Conservation (phyloP, 2,329 filamentous ascomycete genomes). For the Scorias spongiosa region DNA sequence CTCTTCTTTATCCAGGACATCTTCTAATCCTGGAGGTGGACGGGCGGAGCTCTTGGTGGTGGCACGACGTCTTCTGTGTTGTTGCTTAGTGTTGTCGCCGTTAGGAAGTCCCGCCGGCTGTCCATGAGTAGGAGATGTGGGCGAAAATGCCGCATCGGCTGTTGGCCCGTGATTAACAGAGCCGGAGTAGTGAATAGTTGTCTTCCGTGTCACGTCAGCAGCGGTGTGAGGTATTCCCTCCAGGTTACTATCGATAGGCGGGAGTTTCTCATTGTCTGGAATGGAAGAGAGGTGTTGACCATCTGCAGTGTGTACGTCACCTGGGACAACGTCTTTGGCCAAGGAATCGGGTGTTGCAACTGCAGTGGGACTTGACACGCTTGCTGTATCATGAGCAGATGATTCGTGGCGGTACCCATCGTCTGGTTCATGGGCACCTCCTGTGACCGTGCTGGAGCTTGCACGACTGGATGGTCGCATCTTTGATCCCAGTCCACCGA, state of each 20-base stretch:
- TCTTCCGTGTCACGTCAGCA: constrained; percentile 16
- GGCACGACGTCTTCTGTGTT: constrained; percentile 42
- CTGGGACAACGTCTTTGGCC: not conserved
- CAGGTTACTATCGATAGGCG: not conserved
- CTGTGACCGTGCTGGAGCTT: not conserved
- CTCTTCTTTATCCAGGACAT: constrained; percentile 57
- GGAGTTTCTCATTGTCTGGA: not conserved
- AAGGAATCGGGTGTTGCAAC: not conserved
- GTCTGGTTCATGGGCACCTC: not conserved
- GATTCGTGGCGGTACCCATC: not conserved
- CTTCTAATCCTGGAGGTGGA: constrained; percentile 48
- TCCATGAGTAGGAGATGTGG: not conserved
- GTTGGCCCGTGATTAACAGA: constrained; percentile 13
- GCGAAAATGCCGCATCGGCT: constrained; percentile 5
- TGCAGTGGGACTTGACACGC: not conserved
- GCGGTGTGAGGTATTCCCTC: constrained; percentile 7
- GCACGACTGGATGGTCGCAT: not conserved
- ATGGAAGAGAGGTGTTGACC: not conserved
- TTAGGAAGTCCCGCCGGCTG: not conserved
- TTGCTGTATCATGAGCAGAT: not conserved
- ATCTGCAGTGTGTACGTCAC: not conserved
- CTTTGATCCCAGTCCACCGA: constrained; percentile 13
- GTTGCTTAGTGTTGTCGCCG: not conserved
- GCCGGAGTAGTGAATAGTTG: constrained; percentile 20
- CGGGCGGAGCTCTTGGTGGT: constrained; percentile 55